Conservation (phyloP, 2,329 filamentous ascomycete genomes). For the Alternaria solani region DNA sequence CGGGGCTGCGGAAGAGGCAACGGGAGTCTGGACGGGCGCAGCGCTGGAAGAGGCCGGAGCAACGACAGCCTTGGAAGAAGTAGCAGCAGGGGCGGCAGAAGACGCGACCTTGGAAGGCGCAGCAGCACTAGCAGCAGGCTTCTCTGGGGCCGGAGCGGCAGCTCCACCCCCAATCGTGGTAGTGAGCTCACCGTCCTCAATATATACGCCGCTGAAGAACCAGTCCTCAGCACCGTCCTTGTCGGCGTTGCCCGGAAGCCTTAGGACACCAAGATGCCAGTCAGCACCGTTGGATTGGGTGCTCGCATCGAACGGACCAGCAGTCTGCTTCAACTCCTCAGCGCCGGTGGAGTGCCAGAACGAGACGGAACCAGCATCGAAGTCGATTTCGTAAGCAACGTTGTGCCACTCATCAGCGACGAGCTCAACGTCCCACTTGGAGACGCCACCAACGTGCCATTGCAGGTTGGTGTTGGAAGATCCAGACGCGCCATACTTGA, state of each 20-base stretch:
- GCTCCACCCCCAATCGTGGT: constrained; percentile 35
- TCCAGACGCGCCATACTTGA: constrained; percentile 68
- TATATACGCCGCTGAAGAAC: constrained; percentile 76
- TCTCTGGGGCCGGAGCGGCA: constrained; percentile 16
- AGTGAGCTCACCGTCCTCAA: constrained; percentile 65
- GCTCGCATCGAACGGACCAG: constrained; percentile 66
- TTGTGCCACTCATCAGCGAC: constrained; percentile 75
- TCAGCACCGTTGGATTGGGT: constrained; percentile 73
- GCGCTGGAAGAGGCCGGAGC: neutral
- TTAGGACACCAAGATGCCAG: constrained; percentile 75
- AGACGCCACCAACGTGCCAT: constrained; percentile 69
- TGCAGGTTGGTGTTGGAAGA: constrained; percentile 64
- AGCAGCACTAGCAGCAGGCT: constrained; percentile 1
- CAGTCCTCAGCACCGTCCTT: constrained; percentile 68
- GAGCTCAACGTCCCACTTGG: constrained; percentile 70
- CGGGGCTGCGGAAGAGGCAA: neutral
- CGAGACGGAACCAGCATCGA: constrained; percentile 66
- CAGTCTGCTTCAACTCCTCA: constrained; percentile 64
- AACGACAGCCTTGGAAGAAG: neutral
- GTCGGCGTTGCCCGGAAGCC: constrained; percentile 66
- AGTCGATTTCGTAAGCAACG: constrained; percentile 77
- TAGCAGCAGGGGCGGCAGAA: neutral
- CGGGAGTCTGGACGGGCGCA: constrained; percentile 3
- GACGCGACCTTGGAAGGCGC: neutral
- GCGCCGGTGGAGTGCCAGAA: constrained; percentile 75